Evolutionary conservation across 306 rosid genomes (phyloP).

Genomic region (Astragalus membranaceus): DNA sequence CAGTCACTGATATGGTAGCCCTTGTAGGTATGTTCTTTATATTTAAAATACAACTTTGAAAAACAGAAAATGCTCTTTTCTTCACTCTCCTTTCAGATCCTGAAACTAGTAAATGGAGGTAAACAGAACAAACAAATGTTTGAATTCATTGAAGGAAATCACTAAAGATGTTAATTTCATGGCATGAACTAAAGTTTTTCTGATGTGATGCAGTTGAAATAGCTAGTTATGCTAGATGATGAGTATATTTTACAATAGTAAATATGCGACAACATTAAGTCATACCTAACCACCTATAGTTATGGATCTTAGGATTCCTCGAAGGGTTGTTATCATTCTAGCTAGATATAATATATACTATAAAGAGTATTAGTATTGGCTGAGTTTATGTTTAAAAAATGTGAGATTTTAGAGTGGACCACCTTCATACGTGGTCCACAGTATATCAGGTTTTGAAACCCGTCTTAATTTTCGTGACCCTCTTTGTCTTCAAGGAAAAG

Average conservation of each 20-base stretch:
- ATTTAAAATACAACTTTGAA: not conserved
- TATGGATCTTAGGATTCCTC: not conserved
- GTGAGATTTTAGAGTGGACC: not conserved
- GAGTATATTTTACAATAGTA: not conserved
- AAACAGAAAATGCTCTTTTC: not conserved
- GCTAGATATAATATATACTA: not conserved
- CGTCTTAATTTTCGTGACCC: not conserved
- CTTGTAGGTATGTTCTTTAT: conserved; percentile 49
- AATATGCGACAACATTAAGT: not conserved
- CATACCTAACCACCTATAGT: not conserved
- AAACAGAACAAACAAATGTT: not conserved
- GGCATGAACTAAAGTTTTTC: not conserved
- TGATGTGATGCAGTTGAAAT: not conserved
- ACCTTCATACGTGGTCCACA: not conserved
- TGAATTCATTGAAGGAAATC: not conserved
- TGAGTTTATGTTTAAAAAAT: not conserved
- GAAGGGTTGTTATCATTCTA: not conserved
- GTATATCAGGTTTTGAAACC: not conserved
- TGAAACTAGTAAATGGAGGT: not conserved
- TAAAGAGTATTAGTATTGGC: not conserved
- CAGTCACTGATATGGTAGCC: conserved; percentile 81
- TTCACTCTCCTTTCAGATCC: not conserved
- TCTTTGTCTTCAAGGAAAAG: not conserved
- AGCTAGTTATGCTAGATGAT: not conserved
- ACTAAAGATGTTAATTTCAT: not conserved